Evolutionary conservation across 2,329 filamentous ascomycete species (phyloP), one percentile per base, ranked within the genome.

Genomic region (Cryphonectria nitschkei): DNA sequence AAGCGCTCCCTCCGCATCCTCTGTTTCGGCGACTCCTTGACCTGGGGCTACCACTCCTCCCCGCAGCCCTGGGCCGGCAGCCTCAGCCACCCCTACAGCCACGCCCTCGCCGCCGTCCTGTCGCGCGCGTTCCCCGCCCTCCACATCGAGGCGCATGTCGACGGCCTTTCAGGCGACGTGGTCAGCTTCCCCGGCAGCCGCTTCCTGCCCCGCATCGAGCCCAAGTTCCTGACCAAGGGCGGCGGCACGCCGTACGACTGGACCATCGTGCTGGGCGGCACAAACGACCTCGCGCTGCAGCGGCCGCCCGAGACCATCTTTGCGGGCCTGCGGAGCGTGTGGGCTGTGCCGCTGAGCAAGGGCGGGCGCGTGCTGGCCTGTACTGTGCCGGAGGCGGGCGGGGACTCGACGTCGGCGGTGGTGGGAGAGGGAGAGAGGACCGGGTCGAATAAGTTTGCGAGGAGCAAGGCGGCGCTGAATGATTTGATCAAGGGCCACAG

Each of bases 1-100:
- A 72, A 39, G 22, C 72, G 70, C 69, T 68, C 72, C 64, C 81
- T 89, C 39, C 82, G 84, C 75, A 85, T 91, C 76, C 84, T 91
- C 72, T 90, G 89, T 82, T 88, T 91, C 78, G 89, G 89, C 78
- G 84, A 90, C 82, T 90, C 88, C 54, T 84, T 92, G 62, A 91
- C 89, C 7, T 83, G 82, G 16, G 90, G 90, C 58, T 90, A 82
- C 77, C 81, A 82, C 41, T 67, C 73, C 70, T 79, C 74, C 22
- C 46, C 46, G 19, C 46, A 7, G 19, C 8, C 46, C 46, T 1
- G 9, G 22, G 46, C n/a, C 62, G 87, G 86, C 29, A 66, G 79
- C 19, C 34, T 26, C 43, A 26, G 34, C 56, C 69, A 70, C 34
- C 88, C 90, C 0, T 92, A 92, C 80, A 82, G 83, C 7, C 75